Percentiles rank a stretch among this genome's conserved stretches.
phyloP scores from a whole-genome alignment of 495 filamentous ascomycete species.

The Poronia punctata region DNA sequence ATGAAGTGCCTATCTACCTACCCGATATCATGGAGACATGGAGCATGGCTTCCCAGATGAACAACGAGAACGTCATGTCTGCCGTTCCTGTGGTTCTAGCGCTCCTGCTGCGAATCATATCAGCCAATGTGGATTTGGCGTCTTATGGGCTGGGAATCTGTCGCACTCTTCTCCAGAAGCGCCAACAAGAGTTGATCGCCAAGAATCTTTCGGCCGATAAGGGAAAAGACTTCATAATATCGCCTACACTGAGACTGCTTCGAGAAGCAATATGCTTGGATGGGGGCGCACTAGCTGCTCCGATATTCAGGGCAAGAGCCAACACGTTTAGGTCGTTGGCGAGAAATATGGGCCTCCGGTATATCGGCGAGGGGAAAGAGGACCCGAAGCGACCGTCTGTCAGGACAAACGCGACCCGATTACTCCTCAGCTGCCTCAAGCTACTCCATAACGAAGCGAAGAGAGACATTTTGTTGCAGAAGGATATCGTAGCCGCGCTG shows the following conservation, averaged over 20 bases:
- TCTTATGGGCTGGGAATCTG: constrained; percentile 65
- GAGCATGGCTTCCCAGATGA: constrained; percentile 63
- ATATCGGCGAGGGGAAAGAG: constrained; percentile 46
- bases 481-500: constrained; percentile 60
- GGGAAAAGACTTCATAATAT: constrained; percentile 76
- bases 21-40: constrained; percentile 72
- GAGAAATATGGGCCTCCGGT: constrained; percentile 49
- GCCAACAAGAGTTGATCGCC: constrained; percentile 64
- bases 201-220: constrained; percentile 65
- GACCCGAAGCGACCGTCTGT: constrained; percentile 58
- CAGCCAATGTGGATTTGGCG: constrained; percentile 60
- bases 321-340: constrained; percentile 68
- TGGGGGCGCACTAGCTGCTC: constrained; percentile 65
- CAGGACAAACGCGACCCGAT: constrained; percentile 67
- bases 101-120: constrained; percentile 66
- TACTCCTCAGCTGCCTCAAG: constrained; percentile 65
- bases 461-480: constrained; percentile 65
- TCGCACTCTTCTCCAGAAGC: constrained; percentile 63
- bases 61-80: constrained; percentile 68
- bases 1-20: constrained; percentile 53
- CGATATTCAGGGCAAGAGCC: constrained; percentile 60
- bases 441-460: constrained; percentile 65
- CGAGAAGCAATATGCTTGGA: constrained; percentile 74
- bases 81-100: constrained; percentile 68
- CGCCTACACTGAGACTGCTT: constrained; percentile 71